Evolutionary conservation across 306 rosid genomes (phyloP).

Genomic region (Echinosophora koreensis): DNA sequence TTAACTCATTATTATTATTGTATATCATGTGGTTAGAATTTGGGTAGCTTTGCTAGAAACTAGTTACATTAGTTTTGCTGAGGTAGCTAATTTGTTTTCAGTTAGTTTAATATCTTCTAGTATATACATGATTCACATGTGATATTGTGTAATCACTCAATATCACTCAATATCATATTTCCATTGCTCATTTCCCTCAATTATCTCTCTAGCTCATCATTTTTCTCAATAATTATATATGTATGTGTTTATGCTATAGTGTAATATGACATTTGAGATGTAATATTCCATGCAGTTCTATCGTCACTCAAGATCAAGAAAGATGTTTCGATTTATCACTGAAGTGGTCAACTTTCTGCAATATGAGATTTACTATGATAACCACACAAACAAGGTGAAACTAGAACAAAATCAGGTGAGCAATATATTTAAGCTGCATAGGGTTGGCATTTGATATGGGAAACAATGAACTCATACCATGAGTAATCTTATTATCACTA

Average conservation of each 20-base stretch:
- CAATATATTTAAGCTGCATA: neutral
- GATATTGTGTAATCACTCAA: too few species aligned
- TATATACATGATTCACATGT: too few species aligned
- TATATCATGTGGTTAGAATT: too few species aligned
- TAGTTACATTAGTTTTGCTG: too few species aligned
- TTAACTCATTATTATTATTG: too few species aligned
- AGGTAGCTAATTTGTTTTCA: too few species aligned
- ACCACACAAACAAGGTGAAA: neutral
- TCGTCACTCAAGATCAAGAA: neutral
- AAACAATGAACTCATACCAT: neutral
- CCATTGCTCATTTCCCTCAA: too few species aligned
- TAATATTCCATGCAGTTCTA: slow-evolving; percentile 33
- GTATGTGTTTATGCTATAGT: neutral
- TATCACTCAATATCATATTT: too few species aligned
- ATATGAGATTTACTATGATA: neutral
- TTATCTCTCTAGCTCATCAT: too few species aligned
- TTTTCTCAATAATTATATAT: neutral
- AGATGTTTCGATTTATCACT: neutral
- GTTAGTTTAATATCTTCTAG: too few species aligned
- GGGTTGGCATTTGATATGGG: too few species aligned
- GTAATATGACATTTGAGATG: neutral
- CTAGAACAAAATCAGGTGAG: neutral
- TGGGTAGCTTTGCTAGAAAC: too few species aligned
- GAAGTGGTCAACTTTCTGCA: slow-evolving; percentile 30
- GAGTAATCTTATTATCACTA: neutral